Evolutionary conservation across 371 early-diverging fungal genomes (phyloP).

Genomic region (Phascolomyces articulosus): DNA sequence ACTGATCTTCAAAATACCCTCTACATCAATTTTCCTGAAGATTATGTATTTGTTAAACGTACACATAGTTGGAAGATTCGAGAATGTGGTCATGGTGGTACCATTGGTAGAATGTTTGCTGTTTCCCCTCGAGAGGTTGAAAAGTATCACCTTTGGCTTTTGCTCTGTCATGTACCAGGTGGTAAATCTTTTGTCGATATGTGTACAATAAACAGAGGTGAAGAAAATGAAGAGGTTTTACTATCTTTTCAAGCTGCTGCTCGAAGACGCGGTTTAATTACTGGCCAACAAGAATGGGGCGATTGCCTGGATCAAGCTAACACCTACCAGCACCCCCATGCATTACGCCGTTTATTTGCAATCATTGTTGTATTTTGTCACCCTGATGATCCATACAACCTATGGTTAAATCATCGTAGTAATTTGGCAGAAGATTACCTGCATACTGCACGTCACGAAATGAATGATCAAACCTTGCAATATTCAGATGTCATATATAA

Average conservation of each 20-base stretch:
- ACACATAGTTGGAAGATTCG: not conserved
- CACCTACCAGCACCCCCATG: too few relatives aligned
- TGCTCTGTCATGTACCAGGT: conserved; percentile 13
- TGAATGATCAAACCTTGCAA: not conserved
- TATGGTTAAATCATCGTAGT: not conserved
- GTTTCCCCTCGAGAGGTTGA: not conserved
- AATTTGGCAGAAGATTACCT: not conserved
- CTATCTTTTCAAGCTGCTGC: too few relatives aligned
- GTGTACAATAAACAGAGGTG: too few relatives aligned
- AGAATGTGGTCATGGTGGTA: too few relatives aligned
- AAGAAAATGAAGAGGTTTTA: too few relatives aligned
- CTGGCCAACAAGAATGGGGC: too few relatives aligned
- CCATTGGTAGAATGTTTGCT: too few relatives aligned
- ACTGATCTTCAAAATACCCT: not conserved
- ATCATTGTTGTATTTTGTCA: not conserved
- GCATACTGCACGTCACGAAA: not conserved
- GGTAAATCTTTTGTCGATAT: conserved; percentile 5
- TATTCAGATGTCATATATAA: not conserved
- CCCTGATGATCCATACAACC: not conserved
- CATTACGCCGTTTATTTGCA: not conserved
- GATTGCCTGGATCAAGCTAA: too few relatives aligned
- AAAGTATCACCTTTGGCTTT: not conserved
- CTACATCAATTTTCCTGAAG: not conserved
- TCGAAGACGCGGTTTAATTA: too few relatives aligned
- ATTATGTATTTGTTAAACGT: not conserved